Base-by-base conservation (phyloP, 768 basidiomycete species). In the Mycena galericulata region DNA sequence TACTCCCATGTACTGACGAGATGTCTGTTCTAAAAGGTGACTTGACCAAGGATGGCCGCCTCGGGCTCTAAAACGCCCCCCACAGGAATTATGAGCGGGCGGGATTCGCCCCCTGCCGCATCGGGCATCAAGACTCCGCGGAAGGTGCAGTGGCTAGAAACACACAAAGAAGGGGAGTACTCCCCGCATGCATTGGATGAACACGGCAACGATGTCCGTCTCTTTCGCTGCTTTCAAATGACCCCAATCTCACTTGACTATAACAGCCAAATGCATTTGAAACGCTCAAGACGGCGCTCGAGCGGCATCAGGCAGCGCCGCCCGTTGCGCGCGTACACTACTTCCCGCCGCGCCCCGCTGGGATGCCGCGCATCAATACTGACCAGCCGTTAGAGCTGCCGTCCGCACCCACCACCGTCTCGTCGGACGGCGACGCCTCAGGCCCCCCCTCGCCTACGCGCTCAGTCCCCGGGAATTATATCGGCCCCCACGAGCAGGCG, bases 401-500 rank as follows among this genome's bases (percentile, higher is more conserved):
- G 7, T 60, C 64, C 20, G 66, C 46, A 32, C 30, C 54, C 50
- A 53, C 65, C 29, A 67, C 69, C 9, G 70, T 72, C 11, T 69
- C 73, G 22, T 62, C 73, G 3, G 67, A 61, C 9, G 73, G 72
- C 3, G 61, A 65, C 27, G 51, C 59, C 32, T 73, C 75, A 55
- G 70, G 17, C 77, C 72, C 46, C 6, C 41, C 49, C 41, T 76
- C 69, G 15, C 71, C 77, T 3, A 79, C 80, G 1, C 80, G 78
- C 40, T 71, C 80, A 18, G 79, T 88, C 5, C 87, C 87, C 0
- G 88, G 86, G 41, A 82, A 80, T 53, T 91, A 84, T 74, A 90
- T 93, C 71, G 88, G 87, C 60, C 85, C 87, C 0, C 76, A 84
- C 53, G 93, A 94, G 76, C 86, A 83, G 53, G 89, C 88, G 41